Evolutionary conservation across 2,329 filamentous ascomycete species (phyloP).

Genomic region (Aspergillus costaricaensis): DNA sequence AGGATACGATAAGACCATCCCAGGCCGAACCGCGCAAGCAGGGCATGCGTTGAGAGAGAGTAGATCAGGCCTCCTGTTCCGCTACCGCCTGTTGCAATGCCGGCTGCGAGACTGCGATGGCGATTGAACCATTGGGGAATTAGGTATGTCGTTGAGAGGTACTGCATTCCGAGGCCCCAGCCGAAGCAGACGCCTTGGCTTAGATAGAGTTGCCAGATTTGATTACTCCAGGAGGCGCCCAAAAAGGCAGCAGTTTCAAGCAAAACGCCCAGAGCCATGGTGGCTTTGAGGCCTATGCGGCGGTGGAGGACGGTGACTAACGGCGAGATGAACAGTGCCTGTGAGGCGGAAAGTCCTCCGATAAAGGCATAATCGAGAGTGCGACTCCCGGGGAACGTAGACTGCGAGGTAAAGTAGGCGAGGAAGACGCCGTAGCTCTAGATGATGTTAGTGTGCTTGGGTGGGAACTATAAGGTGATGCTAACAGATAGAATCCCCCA

Average conservation of each 20-base stretch:
- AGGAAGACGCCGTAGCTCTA: not conserved
- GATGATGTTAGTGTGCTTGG: too few relatives aligned
- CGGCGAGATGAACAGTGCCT: not conserved
- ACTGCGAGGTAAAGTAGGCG: not conserved
- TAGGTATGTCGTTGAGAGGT: too few relatives aligned
- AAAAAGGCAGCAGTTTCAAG: not conserved
- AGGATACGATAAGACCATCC: too few relatives aligned
- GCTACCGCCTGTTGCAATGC: too few relatives aligned
- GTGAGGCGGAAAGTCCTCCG: not conserved
- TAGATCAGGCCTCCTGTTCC: too few relatives aligned
- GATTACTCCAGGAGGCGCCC: not conserved
- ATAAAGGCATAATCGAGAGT: not conserved
- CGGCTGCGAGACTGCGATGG: too few relatives aligned
- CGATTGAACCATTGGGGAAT: too few relatives aligned
- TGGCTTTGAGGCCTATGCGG: not conserved
- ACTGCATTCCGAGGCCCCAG: too few relatives aligned
- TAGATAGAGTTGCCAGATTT: not conserved
- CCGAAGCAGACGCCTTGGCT: too few relatives aligned
- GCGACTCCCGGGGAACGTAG: not conserved
- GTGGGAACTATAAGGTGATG: too few relatives aligned
- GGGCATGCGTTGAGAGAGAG: too few relatives aligned
- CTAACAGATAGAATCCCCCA: slow-evolving; percentile 5
- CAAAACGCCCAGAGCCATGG: not conserved
- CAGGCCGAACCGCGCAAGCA: too few relatives aligned
- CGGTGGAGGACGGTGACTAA: not conserved